Percentiles rank a stretch among this genome's conserved stretches.
Evolutionary conservation across 2,329 filamentous ascomycete species (phyloP).

Genomic region (Ustulina deusta): DNA sequence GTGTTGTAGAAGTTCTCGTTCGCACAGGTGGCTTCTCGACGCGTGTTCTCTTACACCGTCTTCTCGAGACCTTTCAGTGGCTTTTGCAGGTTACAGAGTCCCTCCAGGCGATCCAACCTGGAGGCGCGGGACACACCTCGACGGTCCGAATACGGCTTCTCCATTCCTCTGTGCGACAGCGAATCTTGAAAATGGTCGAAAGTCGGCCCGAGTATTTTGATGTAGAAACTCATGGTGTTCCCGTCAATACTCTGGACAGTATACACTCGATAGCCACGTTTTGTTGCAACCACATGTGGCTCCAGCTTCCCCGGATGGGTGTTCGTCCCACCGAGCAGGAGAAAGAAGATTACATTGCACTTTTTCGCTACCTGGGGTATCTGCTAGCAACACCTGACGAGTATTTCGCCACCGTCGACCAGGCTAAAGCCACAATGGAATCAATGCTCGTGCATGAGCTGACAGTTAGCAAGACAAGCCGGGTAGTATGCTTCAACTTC

Average conservation of each 20-base stretch:
- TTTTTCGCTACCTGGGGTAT: slow-evolving; percentile 58
- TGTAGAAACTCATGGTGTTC: slow-evolving; percentile 67
- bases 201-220: slow-evolving; percentile 70
- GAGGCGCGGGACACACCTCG: slow-evolving; percentile 70
- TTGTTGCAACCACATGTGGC: slow-evolving; percentile 70
- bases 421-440: slow-evolving; percentile 52
- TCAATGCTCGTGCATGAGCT: slow-evolving; percentile 53
- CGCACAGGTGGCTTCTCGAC: slow-evolving; percentile 75
- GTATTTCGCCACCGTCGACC: slow-evolving; percentile 43
- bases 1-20: slow-evolving; percentile 73
- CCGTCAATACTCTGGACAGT: slow-evolving; percentile 74
- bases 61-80: slow-evolving; percentile 61
- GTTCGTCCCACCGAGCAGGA: slow-evolving; percentile 69
- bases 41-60: slow-evolving; percentile 67
- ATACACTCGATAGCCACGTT: slow-evolving; percentile 74
- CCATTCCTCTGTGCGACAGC: slow-evolving; percentile 72
- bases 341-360: slow-evolving; percentile 70
- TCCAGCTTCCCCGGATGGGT: slow-evolving; percentile 72
- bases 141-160: slow-evolving; percentile 74
- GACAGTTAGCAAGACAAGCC: slow-evolving; percentile 51
- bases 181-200: slow-evolving; percentile 69
- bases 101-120: slow-evolving; percentile 69
- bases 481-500: slow-evolving; percentile 54
- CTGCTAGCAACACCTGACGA: slow-evolving; percentile 48
- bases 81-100: slow-evolving; percentile 70